Base-by-base conservation (phyloP, 164 flowering plant genomes). In the Berberis thunbergii region DNA sequence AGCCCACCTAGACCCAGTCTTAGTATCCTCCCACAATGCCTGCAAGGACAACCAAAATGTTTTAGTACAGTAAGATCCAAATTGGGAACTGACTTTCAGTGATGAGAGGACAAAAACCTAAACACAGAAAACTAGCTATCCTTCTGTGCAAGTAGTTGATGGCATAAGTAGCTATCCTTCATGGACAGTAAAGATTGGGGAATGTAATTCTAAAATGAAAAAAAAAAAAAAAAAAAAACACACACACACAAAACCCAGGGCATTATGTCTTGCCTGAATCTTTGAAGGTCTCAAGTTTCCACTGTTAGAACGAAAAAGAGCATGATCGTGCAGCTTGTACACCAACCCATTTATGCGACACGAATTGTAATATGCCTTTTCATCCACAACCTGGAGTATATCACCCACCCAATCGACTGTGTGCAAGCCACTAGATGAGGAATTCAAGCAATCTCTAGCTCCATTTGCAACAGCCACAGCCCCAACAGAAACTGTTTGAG, bases 1-100 rank as follows among this genome's bases (percentile, higher is more conserved):
- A 57, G 84, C 84, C 88, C 87, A 86, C 75, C 80, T 87, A 50
- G 70, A 72, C 66, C 81, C 76, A 64, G 81, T 83, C 64, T 70
- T 72, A 41, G 63, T 73, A 71, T 88, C 96, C 71, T 91, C 91
- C 96, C 93, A 88, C 82, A 91, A 77, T 48, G 79, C 83, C 98
- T 89, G 83, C 67, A 26, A 26, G 26, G 63, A 70, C 72, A 62
- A 49, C 26, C 26, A 26, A 26, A 26, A 26, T 26, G 26, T 26
- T 26, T 26, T 26, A 26, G 26, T 26, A 26, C 0, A 26, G 26
- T 26, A 26, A 0, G 26, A 26, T 26, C 26, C 26, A 26, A 26
- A 26, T 26, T 26, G 26, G 10, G 50, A 48, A 48, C 10, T 48
- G 7, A 48, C 50, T 6, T 7, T 11, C 10, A 48, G 50, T 48